A percentile compares a stretch with the other conserved stretches of the same genome.
phyloP scores from a whole-genome alignment of 495 filamentous ascomycete species.

The Delitschia confertaspora region DNA sequence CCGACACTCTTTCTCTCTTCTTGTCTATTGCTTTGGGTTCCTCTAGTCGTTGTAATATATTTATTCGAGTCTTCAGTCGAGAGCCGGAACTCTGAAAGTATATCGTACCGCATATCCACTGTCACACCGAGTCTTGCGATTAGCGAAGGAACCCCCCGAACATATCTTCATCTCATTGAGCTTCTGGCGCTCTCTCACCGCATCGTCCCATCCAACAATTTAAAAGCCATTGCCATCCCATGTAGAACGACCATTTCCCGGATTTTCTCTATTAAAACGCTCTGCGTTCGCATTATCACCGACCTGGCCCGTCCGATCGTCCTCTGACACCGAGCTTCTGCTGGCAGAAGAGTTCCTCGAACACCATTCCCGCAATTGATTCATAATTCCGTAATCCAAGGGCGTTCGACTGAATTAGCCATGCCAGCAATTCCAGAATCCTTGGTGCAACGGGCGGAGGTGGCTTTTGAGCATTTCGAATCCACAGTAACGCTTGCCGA shows the following conservation, averaged over 20 bases:
- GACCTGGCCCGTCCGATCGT: constrained; percentile 2
- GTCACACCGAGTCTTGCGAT: constrained; percentile 15
- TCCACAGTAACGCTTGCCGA: constrained; percentile 22
- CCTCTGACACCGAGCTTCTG: constrained; percentile 19
- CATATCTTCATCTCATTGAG: constrained; percentile 12
- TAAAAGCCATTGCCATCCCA: constrained; percentile 9
- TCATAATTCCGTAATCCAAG: background rate
- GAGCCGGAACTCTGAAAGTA: constrained; percentile 18
- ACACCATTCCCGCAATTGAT: constrained; percentile 3
- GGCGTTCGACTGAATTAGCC: constrained; percentile 5
- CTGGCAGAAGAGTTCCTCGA: constrained; percentile 24
- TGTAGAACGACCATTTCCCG: constrained; percentile 20
- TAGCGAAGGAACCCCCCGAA: constrained; percentile 9
- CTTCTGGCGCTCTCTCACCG: constrained; percentile 18
- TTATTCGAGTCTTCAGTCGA: too few species aligned
- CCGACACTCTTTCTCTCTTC: background rate
- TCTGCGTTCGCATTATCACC: constrained; percentile 6
- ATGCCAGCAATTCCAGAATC: constrained; percentile 32
- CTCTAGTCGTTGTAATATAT: constrained; percentile 7
- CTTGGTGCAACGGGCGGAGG: constrained; percentile 27
- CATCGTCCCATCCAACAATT: constrained; percentile 10
- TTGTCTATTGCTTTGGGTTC: constrained; percentile 2
- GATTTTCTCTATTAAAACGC: too few species aligned
- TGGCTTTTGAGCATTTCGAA: constrained; percentile 25
- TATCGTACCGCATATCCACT: background rate